Conservation (phyloP, 495 filamentous ascomycete species). For the Penicillium coprophilum region DNA sequence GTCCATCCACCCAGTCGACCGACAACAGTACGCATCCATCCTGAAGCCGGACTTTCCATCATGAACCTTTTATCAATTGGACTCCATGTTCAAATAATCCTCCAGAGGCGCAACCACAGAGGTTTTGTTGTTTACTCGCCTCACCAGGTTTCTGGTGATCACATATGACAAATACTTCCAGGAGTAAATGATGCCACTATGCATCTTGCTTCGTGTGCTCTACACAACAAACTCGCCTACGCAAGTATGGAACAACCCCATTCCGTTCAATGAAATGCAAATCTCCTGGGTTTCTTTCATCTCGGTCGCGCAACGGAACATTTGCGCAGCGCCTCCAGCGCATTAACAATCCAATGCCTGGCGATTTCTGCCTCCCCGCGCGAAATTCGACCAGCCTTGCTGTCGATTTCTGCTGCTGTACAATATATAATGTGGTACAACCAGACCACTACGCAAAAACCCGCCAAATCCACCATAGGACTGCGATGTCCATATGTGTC, state of each 20-base stretch:
- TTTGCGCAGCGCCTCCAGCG: not conserved
- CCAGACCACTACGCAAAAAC: not conserved
- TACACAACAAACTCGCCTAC: no score
- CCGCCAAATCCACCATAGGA: not conserved
- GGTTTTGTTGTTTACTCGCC: not conserved
- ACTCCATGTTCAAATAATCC: not conserved
- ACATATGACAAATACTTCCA: not conserved
- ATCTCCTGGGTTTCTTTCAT: not conserved
- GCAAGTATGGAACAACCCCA: not conserved
- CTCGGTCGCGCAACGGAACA: no score
- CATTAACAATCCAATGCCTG: not conserved
- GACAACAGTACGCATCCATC: constrained; percentile 18
- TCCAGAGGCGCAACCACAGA: not conserved
- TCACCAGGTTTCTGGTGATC: not conserved
- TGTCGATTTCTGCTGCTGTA: not conserved
- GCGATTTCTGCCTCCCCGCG: not conserved
- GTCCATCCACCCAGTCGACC: constrained; percentile 23
- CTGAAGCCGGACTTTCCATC: constrained; percentile 8
- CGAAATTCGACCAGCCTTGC: not conserved
- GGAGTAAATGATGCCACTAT: not conserved
- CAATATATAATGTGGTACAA: not conserved
- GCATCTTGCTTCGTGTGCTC: not conserved
- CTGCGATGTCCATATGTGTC: not conserved
- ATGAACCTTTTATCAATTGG: not conserved
- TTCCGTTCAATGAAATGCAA: not conserved